phyloP scores from a whole-genome alignment of 2,329 filamentous ascomycete species.

The Clarireedia hainanense region DNA sequence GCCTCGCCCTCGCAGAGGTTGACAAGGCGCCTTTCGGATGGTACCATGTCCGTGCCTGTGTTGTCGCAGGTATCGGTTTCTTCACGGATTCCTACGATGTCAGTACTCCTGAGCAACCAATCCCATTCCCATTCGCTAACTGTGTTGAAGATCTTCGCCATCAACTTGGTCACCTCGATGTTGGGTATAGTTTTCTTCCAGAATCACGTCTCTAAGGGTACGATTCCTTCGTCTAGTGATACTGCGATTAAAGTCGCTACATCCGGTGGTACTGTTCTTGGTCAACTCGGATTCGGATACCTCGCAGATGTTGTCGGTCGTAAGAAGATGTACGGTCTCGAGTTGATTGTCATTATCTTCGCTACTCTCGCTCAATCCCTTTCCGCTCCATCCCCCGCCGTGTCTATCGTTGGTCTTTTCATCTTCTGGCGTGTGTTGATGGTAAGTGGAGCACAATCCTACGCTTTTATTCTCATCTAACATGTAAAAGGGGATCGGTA shows the following conservation, averaged over 20 bases:
- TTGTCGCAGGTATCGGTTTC: constrained; percentile 78
- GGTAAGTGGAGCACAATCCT: constrained; percentile 27
- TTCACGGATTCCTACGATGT: constrained; percentile 84
- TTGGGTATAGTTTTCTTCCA: constrained; percentile 25
- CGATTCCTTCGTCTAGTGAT: constrained; percentile 60
- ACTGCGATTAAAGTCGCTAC: constrained; percentile 82
- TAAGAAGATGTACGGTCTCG: constrained; percentile 71
- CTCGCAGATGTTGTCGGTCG: constrained; percentile 71
- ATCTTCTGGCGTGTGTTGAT: constrained; percentile 79
- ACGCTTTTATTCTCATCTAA: constrained; percentile 22
- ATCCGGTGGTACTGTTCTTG: constrained; percentile 74
- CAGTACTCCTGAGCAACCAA: constrained; percentile 43
- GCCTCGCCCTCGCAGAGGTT: constrained; percentile 72
- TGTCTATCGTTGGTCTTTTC: constrained; percentile 57
- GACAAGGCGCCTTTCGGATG: constrained; percentile 76
- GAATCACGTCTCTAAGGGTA: constrained; percentile 32
- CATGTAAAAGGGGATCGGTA: constrained; percentile 46
- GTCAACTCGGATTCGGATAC: constrained; percentile 72
- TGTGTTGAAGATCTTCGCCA: constrained; percentile 25
- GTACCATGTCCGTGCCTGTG: constrained; percentile 67
- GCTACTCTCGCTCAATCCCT: constrained; percentile 67
- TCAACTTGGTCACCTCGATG: constrained; percentile 27
- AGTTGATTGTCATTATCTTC: constrained; percentile 74
- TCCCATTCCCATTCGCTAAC: constrained; percentile 7
- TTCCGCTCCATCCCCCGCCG: constrained; percentile 51